These are phyloP conservation scores for Penicillium verrucosum DNA, from an alignment of 2,329 filamentous ascomycete species.

Conservation along the genomic window DNA sequence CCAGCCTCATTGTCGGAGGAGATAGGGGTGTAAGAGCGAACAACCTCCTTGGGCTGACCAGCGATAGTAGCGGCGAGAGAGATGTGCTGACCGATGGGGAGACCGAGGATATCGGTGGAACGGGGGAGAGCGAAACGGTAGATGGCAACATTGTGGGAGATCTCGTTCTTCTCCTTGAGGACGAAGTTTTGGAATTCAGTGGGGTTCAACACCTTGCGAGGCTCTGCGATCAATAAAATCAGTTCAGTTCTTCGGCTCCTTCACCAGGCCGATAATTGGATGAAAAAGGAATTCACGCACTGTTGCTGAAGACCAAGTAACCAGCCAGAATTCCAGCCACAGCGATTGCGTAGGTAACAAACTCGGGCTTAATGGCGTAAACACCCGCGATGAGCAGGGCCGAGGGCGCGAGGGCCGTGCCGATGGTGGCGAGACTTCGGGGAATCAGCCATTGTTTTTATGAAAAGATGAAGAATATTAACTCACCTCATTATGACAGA, in stretches of 20 bases:
- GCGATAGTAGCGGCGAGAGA: constrained; percentile 82
- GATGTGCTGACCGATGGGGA: constrained; percentile 98
- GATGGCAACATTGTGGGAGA: constrained; percentile 98
- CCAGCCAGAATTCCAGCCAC: constrained; percentile 64
- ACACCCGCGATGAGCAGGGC: constrained; percentile 72
- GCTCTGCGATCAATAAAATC: constrained; percentile 50
- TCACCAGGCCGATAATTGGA: background rate
- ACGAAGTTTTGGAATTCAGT: constrained; percentile 86
- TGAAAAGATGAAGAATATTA: background rate
- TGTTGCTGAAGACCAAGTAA: constrained; percentile 67
- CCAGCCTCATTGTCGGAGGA: constrained; percentile 85
- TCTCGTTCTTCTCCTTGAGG: constrained; percentile 88
- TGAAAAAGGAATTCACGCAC: constrained; percentile 53
- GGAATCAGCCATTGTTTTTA: constrained; percentile 14
- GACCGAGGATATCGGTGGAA: constrained; percentile 77
- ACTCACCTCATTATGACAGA: constrained; percentile 31
- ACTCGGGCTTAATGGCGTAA: constrained; percentile 75
- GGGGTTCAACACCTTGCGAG: constrained; percentile 81
- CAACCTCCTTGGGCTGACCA: constrained; percentile 75
- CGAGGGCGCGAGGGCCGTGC: constrained; percentile 82
- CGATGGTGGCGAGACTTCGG: constrained; percentile 53
- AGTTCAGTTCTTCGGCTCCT: constrained; percentile 4
- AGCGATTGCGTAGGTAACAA: constrained; percentile 66
- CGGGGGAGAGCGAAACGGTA: constrained; percentile 89
- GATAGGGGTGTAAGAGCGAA: constrained; percentile 89